Conservation (phyloP, 257 asterid species). For the Scutellaria galericulata region DNA sequence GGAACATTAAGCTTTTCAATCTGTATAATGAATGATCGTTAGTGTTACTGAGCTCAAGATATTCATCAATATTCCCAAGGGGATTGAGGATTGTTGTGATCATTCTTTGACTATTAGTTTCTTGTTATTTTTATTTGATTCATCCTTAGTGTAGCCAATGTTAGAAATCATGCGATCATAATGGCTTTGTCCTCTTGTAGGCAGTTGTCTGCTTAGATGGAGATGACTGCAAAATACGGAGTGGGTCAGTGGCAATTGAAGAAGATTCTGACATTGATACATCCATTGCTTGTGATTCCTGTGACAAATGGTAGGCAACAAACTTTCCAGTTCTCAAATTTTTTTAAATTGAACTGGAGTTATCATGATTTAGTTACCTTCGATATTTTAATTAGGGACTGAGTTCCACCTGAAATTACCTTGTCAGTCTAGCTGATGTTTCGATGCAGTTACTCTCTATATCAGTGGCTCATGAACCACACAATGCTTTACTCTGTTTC, state of each 20-base stretch:
- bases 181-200: constrained; percentile 61
- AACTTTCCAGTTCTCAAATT: not conserved
- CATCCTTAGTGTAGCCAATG: constrained; percentile 20
- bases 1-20: constrained; percentile 14
- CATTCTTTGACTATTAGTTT: constrained; percentile 17
- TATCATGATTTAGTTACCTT: not conserved
- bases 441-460: constrained; percentile 1
- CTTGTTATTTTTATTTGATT: not conserved
- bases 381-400: constrained; percentile 5
- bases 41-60: constrained; percentile 18
- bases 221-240: constrained; percentile 88
- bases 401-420: constrained; percentile 23
- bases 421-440: constrained; percentile 26
- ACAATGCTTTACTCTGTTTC: not conserved
- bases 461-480: not conserved
- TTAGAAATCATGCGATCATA: constrained; percentile 42
- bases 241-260: constrained; percentile 64
- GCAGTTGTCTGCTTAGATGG: constrained; percentile 98
- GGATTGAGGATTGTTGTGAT: constrained; percentile 26
- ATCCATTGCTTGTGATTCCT: constrained; percentile 97
- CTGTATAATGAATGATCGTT: constrained; percentile 23
- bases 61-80: constrained; percentile 17
- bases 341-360: constrained; percentile 15
- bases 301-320: constrained; percentile 80
- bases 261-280: constrained; percentile 89